Evolutionary conservation across 805 yeast species (phyloP), one percentile per base, ranked within the genome.

Genomic region (Wickerhamiella hasegawae): DNA sequence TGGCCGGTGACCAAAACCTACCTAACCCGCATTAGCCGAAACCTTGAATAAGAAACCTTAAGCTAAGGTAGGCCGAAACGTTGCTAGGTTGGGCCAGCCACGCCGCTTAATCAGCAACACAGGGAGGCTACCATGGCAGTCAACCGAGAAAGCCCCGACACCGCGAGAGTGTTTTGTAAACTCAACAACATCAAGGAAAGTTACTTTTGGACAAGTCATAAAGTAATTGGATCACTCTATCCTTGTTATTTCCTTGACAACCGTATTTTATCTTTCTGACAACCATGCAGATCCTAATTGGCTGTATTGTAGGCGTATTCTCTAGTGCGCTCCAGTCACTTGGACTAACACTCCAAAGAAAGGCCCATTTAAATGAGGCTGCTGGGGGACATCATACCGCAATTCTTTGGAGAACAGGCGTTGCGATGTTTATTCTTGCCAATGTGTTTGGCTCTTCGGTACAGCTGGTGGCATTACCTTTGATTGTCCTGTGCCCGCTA

Each of bases 391-490:
- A 27, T 42, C 47, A 40, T 54, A 34, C 45, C 55, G 21, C 49
- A 71, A 30, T 57, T 26, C 37, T 79, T 42, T 83, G 94, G 94
- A 65, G 80, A 28, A 40, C 69, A 19, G 95, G 95, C 1, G 70
- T 84, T 37, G 42, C 64, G 4, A 54, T 84, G 30, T 83, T 84
- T 51, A 65, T 84, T 18, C 48, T 69, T 4, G 73, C 93, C 27
- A 84, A 83, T 46, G 58, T 84, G 1, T 58, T 82, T 28, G 95
- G 95, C 2, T 76, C 90, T 2, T 62, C 78, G 15, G 76, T 83
- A 19, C 95, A 84, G 56, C 72, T 84, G 26, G 71, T 90, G 1
- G 77, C 94, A 2, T 60, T 83, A 28, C 95, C 95, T 1, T 59
- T 84, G 40, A 76, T 82, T 30, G 66, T 84, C 2, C 54, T 83